A percentile compares a stretch with the other conserved stretches of the same genome.
These are phyloP conservation scores for Penium margaritaceum DNA, from an alignment of 139 green algal species.

Conservation along the genomic window DNA sequence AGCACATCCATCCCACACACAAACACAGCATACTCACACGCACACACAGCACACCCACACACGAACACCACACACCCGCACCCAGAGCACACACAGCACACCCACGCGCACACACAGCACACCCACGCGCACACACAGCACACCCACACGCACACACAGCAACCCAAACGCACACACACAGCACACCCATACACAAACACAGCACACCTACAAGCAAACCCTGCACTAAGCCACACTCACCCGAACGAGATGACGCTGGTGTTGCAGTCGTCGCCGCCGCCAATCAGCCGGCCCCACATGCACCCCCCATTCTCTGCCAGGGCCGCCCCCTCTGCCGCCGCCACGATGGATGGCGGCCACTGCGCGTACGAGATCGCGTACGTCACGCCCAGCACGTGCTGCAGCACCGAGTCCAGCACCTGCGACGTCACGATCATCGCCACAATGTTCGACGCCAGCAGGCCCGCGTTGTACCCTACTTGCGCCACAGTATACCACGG, in stretches of 20 bases:
- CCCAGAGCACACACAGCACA: no score
- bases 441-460: conserved; percentile 23
- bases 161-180: no score
- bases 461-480: conserved; percentile 20
- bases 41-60: no score
- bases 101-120: no score
- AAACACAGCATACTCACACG: no score
- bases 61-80: no score
- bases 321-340: neutral
- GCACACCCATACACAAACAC: no score
- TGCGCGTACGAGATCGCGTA: conserved; percentile 9
- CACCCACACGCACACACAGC: no score
- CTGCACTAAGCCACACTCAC: no score
- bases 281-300: neutral
- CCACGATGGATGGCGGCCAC: conserved; percentile 17
- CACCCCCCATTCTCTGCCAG: neutral
- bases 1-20: no score
- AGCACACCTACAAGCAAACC: no score
- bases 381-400: neutral
- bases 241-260: conserved; percentile 18
- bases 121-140: no score
- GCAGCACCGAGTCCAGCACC: conserved; percentile 25
- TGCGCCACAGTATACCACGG: conserved; percentile 20
- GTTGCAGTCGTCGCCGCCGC: conserved; percentile 6
- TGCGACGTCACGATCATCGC: conserved; percentile 40